phyloP scores from a whole-genome alignment of 2,329 filamentous ascomycete species.

The Hypoxylon sp. region DNA sequence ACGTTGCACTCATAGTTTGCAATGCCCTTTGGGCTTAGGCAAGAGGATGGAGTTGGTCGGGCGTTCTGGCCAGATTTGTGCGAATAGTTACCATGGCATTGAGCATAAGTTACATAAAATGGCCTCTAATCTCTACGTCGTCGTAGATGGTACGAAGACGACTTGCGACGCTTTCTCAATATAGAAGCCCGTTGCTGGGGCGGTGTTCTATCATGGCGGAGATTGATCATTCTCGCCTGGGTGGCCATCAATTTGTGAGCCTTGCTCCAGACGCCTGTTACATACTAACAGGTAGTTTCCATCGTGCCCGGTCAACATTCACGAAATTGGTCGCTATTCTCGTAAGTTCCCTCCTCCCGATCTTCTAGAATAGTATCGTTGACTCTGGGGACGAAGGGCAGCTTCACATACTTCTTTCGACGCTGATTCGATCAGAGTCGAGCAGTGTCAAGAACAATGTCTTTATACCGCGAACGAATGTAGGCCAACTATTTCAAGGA shows the following conservation, averaged over 20 bases:
- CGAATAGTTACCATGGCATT: constrained; percentile 45
- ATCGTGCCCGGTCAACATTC: neutral
- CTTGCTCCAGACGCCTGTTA: constrained; percentile 14
- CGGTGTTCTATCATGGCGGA: constrained; percentile 23
- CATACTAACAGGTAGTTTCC: neutral
- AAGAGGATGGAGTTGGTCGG: constrained; percentile 35
- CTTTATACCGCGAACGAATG: constrained; percentile 30
- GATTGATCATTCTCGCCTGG: constrained; percentile 11
- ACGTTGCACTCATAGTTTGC: constrained; percentile 42
- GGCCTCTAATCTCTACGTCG: constrained; percentile 42
- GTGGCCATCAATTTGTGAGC: constrained; percentile 25
- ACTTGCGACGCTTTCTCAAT: constrained; percentile 48
- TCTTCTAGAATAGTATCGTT: constrained; percentile 31
- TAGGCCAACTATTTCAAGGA: neutral
- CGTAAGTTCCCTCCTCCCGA: constrained; percentile 29
- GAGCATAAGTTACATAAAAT: constrained; percentile 48
- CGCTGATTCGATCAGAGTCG: constrained; percentile 10
- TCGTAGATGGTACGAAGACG: constrained; percentile 43
- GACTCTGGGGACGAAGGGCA: constrained; percentile 17
- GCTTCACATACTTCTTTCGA: constrained; percentile 26
- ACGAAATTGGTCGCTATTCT: constrained; percentile 2
- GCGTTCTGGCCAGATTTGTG: constrained; percentile 46
- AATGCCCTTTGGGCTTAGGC: constrained; percentile 39
- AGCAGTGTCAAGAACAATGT: constrained; percentile 40
- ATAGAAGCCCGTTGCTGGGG: constrained; percentile 43